Conservation (phyloP, 2,329 filamentous ascomycete species). For the Alternaria tenuissima region DNA sequence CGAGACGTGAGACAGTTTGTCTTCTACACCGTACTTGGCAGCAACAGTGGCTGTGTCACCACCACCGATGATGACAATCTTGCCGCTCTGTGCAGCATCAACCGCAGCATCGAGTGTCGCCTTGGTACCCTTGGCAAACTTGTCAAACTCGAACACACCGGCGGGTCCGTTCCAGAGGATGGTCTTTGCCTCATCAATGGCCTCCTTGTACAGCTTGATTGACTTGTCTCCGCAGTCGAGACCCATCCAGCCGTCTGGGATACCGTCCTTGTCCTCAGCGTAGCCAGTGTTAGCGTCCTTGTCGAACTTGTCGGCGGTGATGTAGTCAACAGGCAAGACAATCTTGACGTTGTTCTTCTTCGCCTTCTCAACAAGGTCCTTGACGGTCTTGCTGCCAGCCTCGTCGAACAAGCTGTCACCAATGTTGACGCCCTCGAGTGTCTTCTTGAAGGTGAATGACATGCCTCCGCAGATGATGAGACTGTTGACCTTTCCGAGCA, state of each 20-base stretch:
- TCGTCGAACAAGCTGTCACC: conserved; percentile 93
- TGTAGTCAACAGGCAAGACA: conserved; percentile 91
- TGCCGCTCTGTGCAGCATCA: conserved; percentile 78
- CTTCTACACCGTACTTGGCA: conserved; percentile 94
- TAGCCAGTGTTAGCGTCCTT: conserved; percentile 81
- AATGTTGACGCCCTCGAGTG: conserved; percentile 88
- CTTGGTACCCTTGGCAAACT: conserved; percentile 93
- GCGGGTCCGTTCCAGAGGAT: conserved; percentile 99
- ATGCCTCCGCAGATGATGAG: conserved; percentile 97
- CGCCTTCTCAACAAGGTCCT: conserved; percentile 88
- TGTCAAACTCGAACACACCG: conserved; percentile 96
- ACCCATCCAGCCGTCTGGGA: conserved; percentile 97
- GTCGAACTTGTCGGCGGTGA: conserved; percentile 94
- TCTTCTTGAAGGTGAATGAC: conserved; percentile 99
- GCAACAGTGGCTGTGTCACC: conserved; percentile 98
- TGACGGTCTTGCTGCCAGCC: conserved; percentile 90
- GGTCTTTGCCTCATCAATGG: conserved; percentile 88
- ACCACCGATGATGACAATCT: conserved; percentile 98
- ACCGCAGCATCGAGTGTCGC: conserved; percentile 89
- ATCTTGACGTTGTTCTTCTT: conserved; percentile 96
- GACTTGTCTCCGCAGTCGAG: conserved; percentile 93
- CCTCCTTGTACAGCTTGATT: conserved; percentile 84
- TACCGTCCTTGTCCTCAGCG: conserved; percentile 86
- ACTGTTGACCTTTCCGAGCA: conserved; percentile 96
- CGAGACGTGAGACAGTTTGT: conserved; percentile 97